Conservation (phyloP, 352 stramenopile species). For the Phytopythium montanum region DNA sequence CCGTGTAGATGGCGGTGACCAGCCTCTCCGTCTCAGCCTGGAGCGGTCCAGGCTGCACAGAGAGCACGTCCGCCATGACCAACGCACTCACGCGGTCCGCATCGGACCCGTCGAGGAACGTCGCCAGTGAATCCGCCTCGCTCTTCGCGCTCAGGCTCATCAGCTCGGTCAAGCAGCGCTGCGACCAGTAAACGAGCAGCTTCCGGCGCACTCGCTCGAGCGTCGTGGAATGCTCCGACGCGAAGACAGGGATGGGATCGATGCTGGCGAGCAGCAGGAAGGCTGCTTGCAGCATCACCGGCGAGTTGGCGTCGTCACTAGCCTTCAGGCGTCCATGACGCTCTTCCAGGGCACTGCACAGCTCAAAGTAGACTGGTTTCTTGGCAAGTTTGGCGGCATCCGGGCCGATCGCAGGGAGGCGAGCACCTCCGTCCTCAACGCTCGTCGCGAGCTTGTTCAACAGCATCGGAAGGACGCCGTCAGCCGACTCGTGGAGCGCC, state of each 20-base stretch:
- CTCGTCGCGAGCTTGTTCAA: constrained; percentile 49
- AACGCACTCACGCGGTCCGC: constrained; percentile 54
- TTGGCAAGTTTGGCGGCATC: constrained; percentile 16
- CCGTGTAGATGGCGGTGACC: constrained; percentile 58
- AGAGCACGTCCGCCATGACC: constrained; percentile 79
- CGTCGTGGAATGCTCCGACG: constrained; percentile 31
- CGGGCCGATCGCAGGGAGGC: background rate
- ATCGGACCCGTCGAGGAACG: constrained; percentile 21
- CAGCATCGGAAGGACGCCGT: constrained; percentile 48
- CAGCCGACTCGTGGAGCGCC: constrained; percentile 43
- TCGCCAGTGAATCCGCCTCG: constrained; percentile 12
- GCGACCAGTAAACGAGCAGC: constrained; percentile 56
- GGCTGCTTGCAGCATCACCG: constrained; percentile 53
- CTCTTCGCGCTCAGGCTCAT: constrained; percentile 33
- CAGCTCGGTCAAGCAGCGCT: constrained; percentile 51
- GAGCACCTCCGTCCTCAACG: constrained; percentile 14
- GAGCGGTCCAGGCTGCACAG: constrained; percentile 41
- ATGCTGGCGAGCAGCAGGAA: constrained; percentile 59
- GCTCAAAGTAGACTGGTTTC: constrained; percentile 52
- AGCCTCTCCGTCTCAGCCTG: constrained; percentile 27
- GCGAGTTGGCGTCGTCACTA: constrained; percentile 10
- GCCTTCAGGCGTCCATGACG: constrained; percentile 21
- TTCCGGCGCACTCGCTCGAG: constrained; percentile 38
- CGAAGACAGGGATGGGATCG: constrained; percentile 41
- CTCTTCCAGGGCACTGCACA: constrained; percentile 58